Base-by-base conservation (phyloP, 1,284 basidiomycete species). In the Coniferiporia weirii region DNA sequence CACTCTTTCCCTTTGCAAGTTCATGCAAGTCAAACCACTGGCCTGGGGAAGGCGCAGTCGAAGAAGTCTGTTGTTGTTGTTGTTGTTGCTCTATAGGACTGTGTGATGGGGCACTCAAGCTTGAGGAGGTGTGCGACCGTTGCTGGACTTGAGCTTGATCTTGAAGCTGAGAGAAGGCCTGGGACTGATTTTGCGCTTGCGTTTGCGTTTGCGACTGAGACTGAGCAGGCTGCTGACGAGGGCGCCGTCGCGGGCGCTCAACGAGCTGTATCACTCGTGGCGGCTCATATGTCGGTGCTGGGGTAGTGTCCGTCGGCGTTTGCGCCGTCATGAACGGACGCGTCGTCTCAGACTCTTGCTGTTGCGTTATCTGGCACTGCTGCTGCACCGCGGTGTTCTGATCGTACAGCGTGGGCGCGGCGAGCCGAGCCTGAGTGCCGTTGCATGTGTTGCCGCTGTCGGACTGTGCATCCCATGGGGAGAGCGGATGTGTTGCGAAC, bases 341-440 rank as follows among this genome's bases (percentile, higher is more conserved):
- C 3, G 27, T 27, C 27, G 27, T 15, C 19, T 51, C 22, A 32
- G 49, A 36, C 19, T 32, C 22, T 56, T 61, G 63, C 58, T 57
- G 66, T 49, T 66, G 66, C 54, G 65, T 66, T 50, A 64, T 69
- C 63, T 66, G 69, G 49, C 65, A 60, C 49, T 70, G 68, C 22
- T 70, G 64, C 52, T 65, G 63, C 54, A 65, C 65, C 57, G 69
- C 69, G 54, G 67, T 61, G 45, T 57, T 55, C 53, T 61, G 67
- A 35, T 66, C 56, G 48, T 72, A 70, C 46, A n/a, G 17, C 44
- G 44, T n/a, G 15, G 19, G n/a, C 47, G 53, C 48, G 68, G 38
- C 43, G 48, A 56, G 36, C 34, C n/a, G n/a, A n/a, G n/a, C n/a
- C n/a, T 55, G 61, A 59, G 15, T 61, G 61, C n/a, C 19, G 56